phyloP scores from a whole-genome alignment of 805 yeast genomes.

The Candida tammaniensis region DNA sequence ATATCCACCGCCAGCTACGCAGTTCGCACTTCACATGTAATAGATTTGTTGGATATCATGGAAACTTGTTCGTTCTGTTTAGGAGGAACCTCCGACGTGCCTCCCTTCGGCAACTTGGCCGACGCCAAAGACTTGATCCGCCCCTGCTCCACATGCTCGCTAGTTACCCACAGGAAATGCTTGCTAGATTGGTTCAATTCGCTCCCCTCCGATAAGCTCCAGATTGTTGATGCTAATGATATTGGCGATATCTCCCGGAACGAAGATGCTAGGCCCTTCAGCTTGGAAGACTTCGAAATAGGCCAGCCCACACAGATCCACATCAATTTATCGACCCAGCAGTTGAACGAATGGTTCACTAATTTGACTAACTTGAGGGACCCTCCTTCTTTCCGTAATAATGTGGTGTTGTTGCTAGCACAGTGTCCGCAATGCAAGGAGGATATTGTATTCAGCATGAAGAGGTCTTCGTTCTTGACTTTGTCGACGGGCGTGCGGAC shows the following conservation, averaged over 20 bases:
- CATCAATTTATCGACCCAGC: slow-evolving; percentile 14
- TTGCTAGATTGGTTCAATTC: slow-evolving; percentile 41
- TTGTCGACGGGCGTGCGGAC: slow-evolving; percentile 16
- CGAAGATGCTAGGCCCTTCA: slow-evolving; percentile 1
- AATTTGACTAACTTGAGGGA: slow-evolving; percentile 6
- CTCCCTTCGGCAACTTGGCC: slow-evolving; percentile 33
- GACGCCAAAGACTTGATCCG: slow-evolving; percentile 36
- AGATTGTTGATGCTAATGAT: slow-evolving; percentile 12
- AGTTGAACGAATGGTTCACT: slow-evolving; percentile 15
- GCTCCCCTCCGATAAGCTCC: slow-evolving; percentile 26
- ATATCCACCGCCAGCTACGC: too few species aligned
- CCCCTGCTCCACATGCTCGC: slow-evolving; percentile 38
- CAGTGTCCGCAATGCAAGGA: slow-evolving; percentile 43
- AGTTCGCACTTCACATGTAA: too few species aligned
- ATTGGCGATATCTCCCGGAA: neutral
- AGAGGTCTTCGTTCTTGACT: slow-evolving; percentile 24
- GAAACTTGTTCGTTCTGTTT: slow-evolving; percentile 36
- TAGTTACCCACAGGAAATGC: slow-evolving; percentile 37
- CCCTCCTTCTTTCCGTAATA: too few species aligned
- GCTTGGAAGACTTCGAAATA: slow-evolving; percentile 12
- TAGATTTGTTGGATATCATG: too few species aligned
- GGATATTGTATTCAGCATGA: slow-evolving; percentile 31
- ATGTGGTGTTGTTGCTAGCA: slow-evolving; percentile 21
- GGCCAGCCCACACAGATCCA: slow-evolving; percentile 9
- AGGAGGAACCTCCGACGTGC: slow-evolving; percentile 37